phyloP scores from a whole-genome alignment of 2,329 filamentous ascomycete species.

The Aspergillus sclerotialis region DNA sequence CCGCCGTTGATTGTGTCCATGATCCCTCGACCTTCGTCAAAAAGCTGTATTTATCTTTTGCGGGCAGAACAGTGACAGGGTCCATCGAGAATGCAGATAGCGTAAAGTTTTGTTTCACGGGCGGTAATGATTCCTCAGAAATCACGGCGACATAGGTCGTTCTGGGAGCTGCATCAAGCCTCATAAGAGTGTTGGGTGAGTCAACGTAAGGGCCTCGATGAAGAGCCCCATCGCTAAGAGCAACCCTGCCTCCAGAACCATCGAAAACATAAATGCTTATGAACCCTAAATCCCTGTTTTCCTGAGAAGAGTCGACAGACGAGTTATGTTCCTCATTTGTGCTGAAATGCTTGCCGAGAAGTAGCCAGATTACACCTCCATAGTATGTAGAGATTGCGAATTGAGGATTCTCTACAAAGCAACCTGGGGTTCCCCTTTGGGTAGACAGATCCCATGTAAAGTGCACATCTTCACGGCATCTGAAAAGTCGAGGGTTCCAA shows the following conservation, averaged over 20 bases:
- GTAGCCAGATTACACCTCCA: constrained; percentile 67
- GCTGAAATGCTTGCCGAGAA: constrained; percentile 80
- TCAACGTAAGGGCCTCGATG: constrained; percentile 84
- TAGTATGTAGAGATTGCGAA: constrained; percentile 48
- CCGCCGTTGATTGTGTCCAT: constrained; percentile 76
- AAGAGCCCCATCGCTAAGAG: constrained; percentile 63
- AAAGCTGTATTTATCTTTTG: constrained; percentile 54
- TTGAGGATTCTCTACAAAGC: constrained; percentile 60
- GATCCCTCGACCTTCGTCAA: constrained; percentile 53
- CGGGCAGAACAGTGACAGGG: constrained; percentile 55
- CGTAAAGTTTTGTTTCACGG: constrained; percentile 73
- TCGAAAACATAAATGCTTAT: constrained; percentile 82
- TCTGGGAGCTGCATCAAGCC: constrained; percentile 54
- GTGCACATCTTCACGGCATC: constrained; percentile 76
- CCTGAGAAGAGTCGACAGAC: constrained; percentile 33
- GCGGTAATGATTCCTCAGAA: constrained; percentile 70
- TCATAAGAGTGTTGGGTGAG: constrained; percentile 82
- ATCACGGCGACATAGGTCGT: constrained; percentile 59
- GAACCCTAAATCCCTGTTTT: constrained; percentile 59
- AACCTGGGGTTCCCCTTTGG: constrained; percentile 58
- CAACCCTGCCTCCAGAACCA: constrained; percentile 62
- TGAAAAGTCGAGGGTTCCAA: constrained; percentile 87
- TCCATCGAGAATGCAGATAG: constrained; percentile 71
- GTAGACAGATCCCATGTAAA: constrained; percentile 70
- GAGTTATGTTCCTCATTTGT: constrained; percentile 51